Base-by-base conservation (phyloP, 2,329 filamentous ascomycete genomes). In the Pseudogymnoascus sp. region DNA sequence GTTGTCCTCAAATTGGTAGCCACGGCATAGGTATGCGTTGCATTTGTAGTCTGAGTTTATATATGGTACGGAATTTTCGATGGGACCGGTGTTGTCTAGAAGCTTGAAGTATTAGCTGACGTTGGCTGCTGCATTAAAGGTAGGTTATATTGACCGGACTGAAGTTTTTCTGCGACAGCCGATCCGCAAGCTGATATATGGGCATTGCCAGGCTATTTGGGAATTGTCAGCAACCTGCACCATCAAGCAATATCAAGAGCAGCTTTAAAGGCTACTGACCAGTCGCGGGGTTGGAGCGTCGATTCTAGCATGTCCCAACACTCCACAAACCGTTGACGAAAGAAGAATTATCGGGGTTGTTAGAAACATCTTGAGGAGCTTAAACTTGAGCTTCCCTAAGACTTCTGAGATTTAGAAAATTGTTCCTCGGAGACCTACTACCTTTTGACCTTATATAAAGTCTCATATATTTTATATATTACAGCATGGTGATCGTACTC, bases 21-120 rank as follows among this genome's bases (percentile, higher is more conserved):
- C 79, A 64, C 77, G 77, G 76, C 80, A 82, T 62, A 81, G 76
- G 66, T 76, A 77, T 40, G 80, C 68, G 65, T 79, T 75, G 73
- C 77, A 75, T 9, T 53, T 31, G 25, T 31, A 31, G 46, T 53
- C 25, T 31, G 25, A 16, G 34, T 34, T n/a, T 34, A 56, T 56
- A 3, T n/a, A 7, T 56, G 25, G 25, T 8, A 56, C 6, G 12
- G 46, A 56, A 23, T 56, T 56, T 56, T 56, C 46, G 46, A 56
- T 56, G 1, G 46, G 46, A 1, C 46, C 46, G 25, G 46, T 56
- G n/a, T 56, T 56, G 18, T 56, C 46, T 56, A 34, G 46, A n/a
- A 34, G 8, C 3, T 18, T 31, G 7, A 49, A 11, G 7, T 34
- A n/a, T 56, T 18, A 56, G 46, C 7, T 56, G 2, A 16, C 34